phyloP scores from a whole-genome alignment of 2,329 filamentous ascomycete species.

The Botrytis tulipae region DNA sequence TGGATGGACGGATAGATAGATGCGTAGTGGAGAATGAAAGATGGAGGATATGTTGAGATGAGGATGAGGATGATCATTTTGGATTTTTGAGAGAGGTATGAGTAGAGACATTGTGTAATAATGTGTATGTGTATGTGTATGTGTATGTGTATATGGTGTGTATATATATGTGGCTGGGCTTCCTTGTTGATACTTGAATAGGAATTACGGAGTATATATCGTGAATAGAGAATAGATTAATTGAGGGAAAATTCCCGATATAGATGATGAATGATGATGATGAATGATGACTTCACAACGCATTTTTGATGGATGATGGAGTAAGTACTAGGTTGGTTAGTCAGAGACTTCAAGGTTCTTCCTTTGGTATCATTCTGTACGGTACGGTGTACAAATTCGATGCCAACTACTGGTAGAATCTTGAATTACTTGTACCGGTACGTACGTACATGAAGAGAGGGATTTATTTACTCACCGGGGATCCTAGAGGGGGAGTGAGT shows the following conservation, averaged over 20 bases:
- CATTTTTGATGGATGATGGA: background rate
- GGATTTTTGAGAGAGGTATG: background rate
- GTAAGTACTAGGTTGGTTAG: background rate
- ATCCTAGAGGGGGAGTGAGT: background rate
- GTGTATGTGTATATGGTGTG: too few relatives aligned
- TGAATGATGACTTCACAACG: conserved; percentile 1
- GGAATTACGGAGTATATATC: background rate
- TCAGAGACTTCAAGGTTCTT: background rate
- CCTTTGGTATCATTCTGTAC: background rate
- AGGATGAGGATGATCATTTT: background rate
- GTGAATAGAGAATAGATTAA: background rate
- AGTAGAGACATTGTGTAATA: background rate
- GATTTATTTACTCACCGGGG: background rate
- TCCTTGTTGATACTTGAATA: background rate
- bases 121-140: background rate
- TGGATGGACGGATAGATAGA: too few relatives aligned
- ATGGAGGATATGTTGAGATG: conserved; percentile 7
- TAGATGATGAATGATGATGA: background rate
- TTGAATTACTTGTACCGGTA: too few relatives aligned
- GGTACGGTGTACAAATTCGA: background rate
- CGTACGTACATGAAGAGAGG: background rate
- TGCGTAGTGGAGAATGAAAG: background rate
- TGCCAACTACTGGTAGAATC: background rate
- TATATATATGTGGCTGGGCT: background rate
- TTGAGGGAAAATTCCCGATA: background rate